Evolutionary conservation across 176 grass and related monocot species (phyloP).

Genomic region (Canna indica): DNA sequence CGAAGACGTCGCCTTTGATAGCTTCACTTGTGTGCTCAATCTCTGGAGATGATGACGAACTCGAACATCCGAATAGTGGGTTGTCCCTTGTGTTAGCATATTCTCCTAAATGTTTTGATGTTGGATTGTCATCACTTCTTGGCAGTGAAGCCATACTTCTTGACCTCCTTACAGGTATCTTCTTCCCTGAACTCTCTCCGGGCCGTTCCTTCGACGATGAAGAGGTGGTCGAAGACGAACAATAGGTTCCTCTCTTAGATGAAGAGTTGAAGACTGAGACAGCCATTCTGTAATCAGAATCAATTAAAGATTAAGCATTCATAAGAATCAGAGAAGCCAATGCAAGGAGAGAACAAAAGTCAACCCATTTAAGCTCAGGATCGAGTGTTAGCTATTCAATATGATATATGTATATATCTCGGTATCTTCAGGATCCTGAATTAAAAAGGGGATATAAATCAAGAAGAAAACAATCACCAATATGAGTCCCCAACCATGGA

Average conservation of each 20-base stretch:
- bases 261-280: constrained; percentile 29
- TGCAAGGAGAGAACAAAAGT: not conserved
- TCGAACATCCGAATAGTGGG: constrained; percentile 28
- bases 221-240: constrained; percentile 20
- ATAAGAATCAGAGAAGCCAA: not conserved
- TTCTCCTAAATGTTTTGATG: not conserved
- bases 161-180: constrained; percentile 26
- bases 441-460: no score
- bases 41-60: constrained; percentile 22
- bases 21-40: not conserved
- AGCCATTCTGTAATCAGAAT: constrained; percentile 16
- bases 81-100: constrained; percentile 30
- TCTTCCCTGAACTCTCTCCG: constrained; percentile 16
- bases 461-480: no score
- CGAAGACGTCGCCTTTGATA: not conserved
- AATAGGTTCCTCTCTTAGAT: constrained; percentile 26
- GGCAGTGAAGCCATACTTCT: constrained; percentile 27
- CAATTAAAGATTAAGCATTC: not conserved
- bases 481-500: no score
- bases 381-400: no score
- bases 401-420: no score
- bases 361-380: not conserved
- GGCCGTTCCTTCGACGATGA: constrained; percentile 17
- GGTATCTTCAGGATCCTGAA: no score
- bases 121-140: not conserved